Conservation (phyloP, 306 rosid genomes). For the Gynostemma pentaphyllum region DNA sequence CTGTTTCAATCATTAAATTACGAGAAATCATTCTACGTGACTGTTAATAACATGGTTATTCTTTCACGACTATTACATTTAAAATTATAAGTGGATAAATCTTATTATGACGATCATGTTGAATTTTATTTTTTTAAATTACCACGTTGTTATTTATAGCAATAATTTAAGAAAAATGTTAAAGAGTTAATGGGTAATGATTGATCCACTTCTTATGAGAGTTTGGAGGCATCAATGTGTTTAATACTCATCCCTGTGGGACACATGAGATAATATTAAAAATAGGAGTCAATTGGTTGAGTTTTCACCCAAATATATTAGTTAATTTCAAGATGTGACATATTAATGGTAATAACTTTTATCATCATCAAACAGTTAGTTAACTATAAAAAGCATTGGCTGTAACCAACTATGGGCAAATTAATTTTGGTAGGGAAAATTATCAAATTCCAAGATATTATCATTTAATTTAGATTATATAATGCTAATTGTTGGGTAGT, state of each 20-base stretch:
- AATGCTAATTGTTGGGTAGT: no score
- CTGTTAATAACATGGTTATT: no score
- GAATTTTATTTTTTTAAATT: no score
- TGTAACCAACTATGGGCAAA: background rate
- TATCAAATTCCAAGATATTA: background rate
- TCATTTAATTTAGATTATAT: no score
- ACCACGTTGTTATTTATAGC: no score
- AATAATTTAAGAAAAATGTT: conserved; percentile 6
- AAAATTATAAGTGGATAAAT: no score
- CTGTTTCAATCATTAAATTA: no score
- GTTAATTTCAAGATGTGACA: background rate
- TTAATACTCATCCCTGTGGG: conserved; percentile 7
- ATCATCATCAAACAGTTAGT: background rate
- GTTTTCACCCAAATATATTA: background rate
- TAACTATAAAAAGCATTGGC: background rate
- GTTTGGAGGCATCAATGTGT: conserved; percentile 5
- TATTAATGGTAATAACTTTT: background rate
- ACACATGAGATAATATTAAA: background rate
- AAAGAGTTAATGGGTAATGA: conserved; percentile 6
- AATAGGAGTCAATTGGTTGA: background rate
- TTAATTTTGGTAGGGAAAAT: background rate
- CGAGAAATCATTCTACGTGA: no score
- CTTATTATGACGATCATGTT: no score
- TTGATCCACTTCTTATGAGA: conserved; percentile 1
- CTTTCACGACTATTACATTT: no score